Percentiles rank a stretch among this genome's conserved stretches.
phyloP scores from a whole-genome alignment of 2,329 filamentous ascomycete species.

The Capronia americana region DNA sequence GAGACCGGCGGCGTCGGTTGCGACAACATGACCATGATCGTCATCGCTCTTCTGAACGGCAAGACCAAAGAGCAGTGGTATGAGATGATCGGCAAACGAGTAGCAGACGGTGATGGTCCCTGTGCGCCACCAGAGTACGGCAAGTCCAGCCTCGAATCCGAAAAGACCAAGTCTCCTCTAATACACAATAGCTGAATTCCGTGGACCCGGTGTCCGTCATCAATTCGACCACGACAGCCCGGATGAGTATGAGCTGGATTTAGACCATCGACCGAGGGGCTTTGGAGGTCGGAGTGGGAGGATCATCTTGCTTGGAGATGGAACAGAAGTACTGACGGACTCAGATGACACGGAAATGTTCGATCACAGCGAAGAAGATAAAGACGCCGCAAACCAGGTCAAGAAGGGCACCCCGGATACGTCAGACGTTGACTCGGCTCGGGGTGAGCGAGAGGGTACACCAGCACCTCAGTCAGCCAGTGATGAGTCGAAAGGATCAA shows the following conservation, averaged over 20 bases:
- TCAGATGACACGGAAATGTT: conserved; percentile 93
- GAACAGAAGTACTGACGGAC: conserved; percentile 88
- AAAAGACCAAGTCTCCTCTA: conserved; percentile 49
- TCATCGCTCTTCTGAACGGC: conserved; percentile 87
- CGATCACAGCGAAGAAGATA: conserved; percentile 84
- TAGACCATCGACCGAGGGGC: conserved; percentile 63
- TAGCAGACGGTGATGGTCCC: conserved; percentile 95
- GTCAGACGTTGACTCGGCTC: conserved; percentile 41
- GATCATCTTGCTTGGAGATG: conserved; percentile 94
- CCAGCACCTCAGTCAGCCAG: conserved; percentile 53
- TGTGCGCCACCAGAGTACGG: conserved; percentile 99
- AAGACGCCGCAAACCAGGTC: conserved; percentile 84
- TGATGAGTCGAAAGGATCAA: conserved; percentile 25
- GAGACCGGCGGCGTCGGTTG: conserved; percentile 97
- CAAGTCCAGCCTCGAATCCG: conserved; percentile 67
- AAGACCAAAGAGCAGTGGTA: conserved; percentile 99
- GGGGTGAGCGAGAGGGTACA: conserved; percentile 58
- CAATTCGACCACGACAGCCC: conserved; percentile 76
- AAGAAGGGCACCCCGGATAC: conserved; percentile 63
- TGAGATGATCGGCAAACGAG: conserved; percentile 88
- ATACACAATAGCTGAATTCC: conserved; percentile 74
- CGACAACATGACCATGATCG: conserved; percentile 99
- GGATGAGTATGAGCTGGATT: conserved; percentile 60
- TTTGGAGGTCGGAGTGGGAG: conserved; percentile 78
- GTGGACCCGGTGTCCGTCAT: conserved; percentile 80